These are phyloP conservation scores for Sordariomycetes sp. DNA, from an alignment of 2,329 filamentous ascomycete genomes.

Conservation along the genomic window DNA sequence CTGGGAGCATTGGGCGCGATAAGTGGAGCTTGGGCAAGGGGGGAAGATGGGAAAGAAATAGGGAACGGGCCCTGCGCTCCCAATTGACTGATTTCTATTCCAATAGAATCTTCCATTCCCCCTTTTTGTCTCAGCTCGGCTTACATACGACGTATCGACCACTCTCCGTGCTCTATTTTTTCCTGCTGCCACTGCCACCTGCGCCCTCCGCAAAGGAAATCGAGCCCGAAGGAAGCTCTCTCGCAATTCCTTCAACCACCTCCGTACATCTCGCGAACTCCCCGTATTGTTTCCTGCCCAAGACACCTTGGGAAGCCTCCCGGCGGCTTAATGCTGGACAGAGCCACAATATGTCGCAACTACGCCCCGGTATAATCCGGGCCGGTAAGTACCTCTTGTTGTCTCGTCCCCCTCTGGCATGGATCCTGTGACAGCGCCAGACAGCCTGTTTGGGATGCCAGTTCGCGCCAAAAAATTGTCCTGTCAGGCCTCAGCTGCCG, in stretches of 20 bases:
- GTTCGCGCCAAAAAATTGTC: background rate
- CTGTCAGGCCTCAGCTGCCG: background rate
- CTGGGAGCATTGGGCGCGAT: too few species aligned
- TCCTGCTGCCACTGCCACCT: background rate
- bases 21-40: too few species aligned
- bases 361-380: slow-evolving; percentile 39
- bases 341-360: slow-evolving; percentile 41
- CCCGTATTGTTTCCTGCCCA: background rate
- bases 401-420: background rate
- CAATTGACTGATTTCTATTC: background rate
- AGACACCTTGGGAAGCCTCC: background rate
- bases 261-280: background rate
- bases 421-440: background rate
- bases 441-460: background rate
- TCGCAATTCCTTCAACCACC: background rate
- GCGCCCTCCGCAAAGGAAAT: background rate
- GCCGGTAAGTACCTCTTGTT: slow-evolving; percentile 40
- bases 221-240: background rate
- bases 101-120: too few species aligned
- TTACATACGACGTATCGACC: background rate
- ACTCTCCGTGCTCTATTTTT: background rate
- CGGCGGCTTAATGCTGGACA: slow-evolving; percentile 3
- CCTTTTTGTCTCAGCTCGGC: background rate
- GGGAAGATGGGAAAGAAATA: too few species aligned
- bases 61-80: too few species aligned